Base-by-base conservation (phyloP, 176 grass and related monocot genomes). In the Musa troglodytarum region DNA sequence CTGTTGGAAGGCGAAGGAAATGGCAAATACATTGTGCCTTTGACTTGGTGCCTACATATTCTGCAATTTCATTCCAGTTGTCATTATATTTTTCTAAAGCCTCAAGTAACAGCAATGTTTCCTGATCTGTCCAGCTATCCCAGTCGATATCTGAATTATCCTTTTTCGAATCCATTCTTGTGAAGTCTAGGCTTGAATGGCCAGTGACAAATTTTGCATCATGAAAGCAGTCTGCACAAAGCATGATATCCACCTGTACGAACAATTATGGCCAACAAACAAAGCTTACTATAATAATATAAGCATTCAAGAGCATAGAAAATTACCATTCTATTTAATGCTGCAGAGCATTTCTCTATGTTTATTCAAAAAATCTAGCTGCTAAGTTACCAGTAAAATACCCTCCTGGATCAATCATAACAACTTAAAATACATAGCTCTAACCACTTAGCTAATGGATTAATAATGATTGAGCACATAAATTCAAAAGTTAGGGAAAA, bases 1-100 rank as follows among this genome's bases (percentile, higher is more conserved):
- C 90, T 49, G 93, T 82, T 12, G 88, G 94, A 84, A 98, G 77
- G 76, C 86, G 81, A 76, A 98, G 85, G 87, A 98, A 98, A 87
- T 98, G 94, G 64, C 90, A 83, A 82, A 93, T 98, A 80, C 94
- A 98, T 68, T 98, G 94, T 69, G 90, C 94, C 76, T 93, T 98
- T 75, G 94, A 91, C 75, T 98, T 93, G 71, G 90, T 84, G 65
- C 80, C 80, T 63, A 98, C 88, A 80, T 98, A 90, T 69, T 90
- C 84, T 75, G 94, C 94, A 82, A 98, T 93, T 81, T 82, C 81
- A 82, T 85, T 90, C 94, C 94, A 98, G 72, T 83, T 90, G 63
- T 93, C 86, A 63, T 85, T 89, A 78, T 84, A 83, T 77, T 98
- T 98, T 57, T 93, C 94, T 83, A 93, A 86, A 52, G 83, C 90